A percentile compares a stretch with the other conserved stretches of the same genome.
Evolutionary conservation across 2,329 filamentous ascomycete species (phyloP).

Genomic region (Claviceps fusiformis): DNA sequence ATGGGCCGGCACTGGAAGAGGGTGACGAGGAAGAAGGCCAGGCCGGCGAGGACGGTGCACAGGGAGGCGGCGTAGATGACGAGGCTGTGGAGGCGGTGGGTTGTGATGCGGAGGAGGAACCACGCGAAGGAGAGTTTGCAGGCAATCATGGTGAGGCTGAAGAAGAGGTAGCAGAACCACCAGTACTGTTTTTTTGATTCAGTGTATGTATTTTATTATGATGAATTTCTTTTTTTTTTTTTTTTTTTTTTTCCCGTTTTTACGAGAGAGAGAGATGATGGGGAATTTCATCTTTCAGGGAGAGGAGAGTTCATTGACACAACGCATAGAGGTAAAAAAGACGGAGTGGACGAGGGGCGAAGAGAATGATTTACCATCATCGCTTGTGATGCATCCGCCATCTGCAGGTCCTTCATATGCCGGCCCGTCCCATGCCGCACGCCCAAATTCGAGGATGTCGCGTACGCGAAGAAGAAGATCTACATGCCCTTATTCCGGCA

Average conservation of each 20-base stretch:
- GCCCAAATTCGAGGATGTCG: slow-evolving; percentile 16
- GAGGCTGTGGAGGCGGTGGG: slow-evolving; percentile 18
- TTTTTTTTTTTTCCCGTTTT: too few species aligned
- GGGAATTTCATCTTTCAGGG: background rate
- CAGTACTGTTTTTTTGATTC: slow-evolving; percentile 13
- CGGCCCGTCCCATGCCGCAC: slow-evolving; percentile 27
- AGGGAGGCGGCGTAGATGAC: slow-evolving; percentile 23
- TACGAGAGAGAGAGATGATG: too few species aligned
- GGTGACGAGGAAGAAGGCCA: slow-evolving; percentile 27
- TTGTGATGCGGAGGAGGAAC: slow-evolving; percentile 27
- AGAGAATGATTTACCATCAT: slow-evolving; percentile 17
- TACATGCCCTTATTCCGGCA: slow-evolving; percentile 3
- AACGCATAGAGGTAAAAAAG: too few species aligned
- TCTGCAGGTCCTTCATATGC: slow-evolving; percentile 19
- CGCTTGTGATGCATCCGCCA: slow-evolving; percentile 15
- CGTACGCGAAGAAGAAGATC: slow-evolving; percentile 24
- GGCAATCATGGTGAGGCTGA: slow-evolving; percentile 21
- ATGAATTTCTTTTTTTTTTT: too few species aligned
- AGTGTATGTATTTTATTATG: too few species aligned
- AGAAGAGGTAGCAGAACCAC: slow-evolving; percentile 26
- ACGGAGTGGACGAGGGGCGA: too few species aligned
- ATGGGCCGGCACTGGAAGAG: slow-evolving; percentile 27
- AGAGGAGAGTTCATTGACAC: too few species aligned
- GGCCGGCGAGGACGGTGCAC: slow-evolving; percentile 22
- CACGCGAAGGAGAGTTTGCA: slow-evolving; percentile 30